phyloP scores from a whole-genome alignment of 176 grass and related monocot species.

The Oryza glaberrima region DNA sequence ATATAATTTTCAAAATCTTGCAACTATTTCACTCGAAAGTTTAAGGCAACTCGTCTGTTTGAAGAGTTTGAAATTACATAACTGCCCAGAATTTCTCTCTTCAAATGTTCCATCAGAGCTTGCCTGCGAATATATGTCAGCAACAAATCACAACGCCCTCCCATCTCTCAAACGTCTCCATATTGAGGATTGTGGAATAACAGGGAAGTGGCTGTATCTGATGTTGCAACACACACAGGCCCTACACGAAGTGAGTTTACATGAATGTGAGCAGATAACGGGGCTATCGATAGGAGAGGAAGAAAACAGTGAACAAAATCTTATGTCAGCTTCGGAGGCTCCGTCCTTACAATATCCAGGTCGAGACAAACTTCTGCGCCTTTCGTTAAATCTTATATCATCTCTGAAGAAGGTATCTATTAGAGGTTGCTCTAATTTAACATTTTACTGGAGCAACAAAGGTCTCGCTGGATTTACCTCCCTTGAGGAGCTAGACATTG shows the following conservation, averaged over 20 bases:
- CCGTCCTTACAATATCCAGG: not conserved
- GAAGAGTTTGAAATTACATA: not conserved
- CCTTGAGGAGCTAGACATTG: not conserved
- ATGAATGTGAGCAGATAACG: not conserved
- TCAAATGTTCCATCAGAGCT: not conserved
- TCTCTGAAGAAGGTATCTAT: not conserved
- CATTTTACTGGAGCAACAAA: not conserved
- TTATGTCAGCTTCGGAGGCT: no score
- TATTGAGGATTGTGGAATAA: not conserved
- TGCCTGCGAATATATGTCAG: not conserved
- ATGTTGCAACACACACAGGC: not conserved
- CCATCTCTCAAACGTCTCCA: not conserved
- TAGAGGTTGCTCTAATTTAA: accelerated
- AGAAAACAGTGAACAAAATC: not conserved
- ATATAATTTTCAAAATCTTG: not conserved
- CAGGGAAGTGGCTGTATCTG: not conserved
- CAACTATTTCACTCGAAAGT: not conserved
- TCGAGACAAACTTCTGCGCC: accelerated
- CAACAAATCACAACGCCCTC: not conserved
- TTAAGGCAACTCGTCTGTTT: constrained; percentile 25
- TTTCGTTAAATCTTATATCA: not conserved
- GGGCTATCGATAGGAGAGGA: not conserved
- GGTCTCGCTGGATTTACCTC: not conserved
- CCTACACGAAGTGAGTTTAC: not conserved
- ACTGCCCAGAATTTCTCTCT: not conserved